Evolutionary conservation across 805 yeast genomes (phyloP).

Genomic region (Metschnikowia santaceciliae): DNA sequence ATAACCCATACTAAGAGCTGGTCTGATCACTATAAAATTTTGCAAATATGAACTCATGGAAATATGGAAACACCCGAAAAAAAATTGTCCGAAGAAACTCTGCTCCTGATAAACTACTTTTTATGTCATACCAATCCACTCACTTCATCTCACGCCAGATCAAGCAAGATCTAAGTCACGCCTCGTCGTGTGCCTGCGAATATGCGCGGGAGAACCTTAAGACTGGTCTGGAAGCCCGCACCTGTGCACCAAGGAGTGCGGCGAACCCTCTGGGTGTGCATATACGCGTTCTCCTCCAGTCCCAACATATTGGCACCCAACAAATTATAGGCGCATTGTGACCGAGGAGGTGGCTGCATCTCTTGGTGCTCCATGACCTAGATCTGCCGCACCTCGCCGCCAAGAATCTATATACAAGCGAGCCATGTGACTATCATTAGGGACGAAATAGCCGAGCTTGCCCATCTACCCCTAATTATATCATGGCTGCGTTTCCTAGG

Average conservation of each 20-base stretch:
- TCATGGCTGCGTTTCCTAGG: not conserved
- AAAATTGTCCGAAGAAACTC: not conserved
- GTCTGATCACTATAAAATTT: too few species aligned
- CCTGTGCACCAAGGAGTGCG: not conserved
- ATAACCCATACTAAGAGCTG: too few species aligned
- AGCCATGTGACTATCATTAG: not conserved
- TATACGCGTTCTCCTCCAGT: not conserved
- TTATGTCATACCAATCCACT: not conserved
- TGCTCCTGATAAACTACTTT: not conserved
- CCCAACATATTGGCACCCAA: conserved; percentile 4
- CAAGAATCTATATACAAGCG: not conserved
- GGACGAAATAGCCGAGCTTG: not conserved
- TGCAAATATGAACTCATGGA: not conserved
- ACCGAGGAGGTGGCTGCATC: not conserved
- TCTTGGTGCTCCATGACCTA: not conserved
- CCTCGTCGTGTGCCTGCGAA: not conserved
- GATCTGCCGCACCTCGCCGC: not conserved
- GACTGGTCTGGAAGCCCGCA: not conserved
- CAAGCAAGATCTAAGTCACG: conserved; percentile 2
- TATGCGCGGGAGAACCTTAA: not conserved
- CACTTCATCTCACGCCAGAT: not conserved
- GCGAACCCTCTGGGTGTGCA: not conserved
- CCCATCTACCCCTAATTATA: not conserved
- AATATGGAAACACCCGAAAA: not conserved
- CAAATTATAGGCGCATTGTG: not conserved